A percentile compares a stretch with the other conserved stretches of the same genome.
These are phyloP conservation scores for Termitomyces eurrhizus DNA, from an alignment of 768 basidiomycete genomes.

Conservation along the genomic window DNA sequence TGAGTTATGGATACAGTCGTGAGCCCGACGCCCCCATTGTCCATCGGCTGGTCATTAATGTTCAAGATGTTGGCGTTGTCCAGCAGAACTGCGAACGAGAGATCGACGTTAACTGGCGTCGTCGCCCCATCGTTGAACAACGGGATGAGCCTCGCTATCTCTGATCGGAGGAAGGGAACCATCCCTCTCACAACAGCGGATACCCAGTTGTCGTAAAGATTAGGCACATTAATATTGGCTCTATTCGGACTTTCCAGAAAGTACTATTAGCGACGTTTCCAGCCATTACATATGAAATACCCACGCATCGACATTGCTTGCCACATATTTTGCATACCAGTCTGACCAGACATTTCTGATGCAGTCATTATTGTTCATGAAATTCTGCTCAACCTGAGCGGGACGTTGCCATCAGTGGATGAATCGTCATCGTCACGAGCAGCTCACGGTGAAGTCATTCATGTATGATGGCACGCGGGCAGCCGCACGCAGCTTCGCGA, in stretches of 20 bases:
- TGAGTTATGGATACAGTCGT: not conserved
- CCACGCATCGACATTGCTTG: not conserved
- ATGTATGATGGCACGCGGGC: not conserved
- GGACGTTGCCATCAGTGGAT: not conserved
- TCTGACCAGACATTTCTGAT: not conserved
- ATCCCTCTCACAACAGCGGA: not conserved
- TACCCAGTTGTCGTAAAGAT: slow-evolving; percentile 1
- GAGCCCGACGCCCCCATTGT: not conserved
- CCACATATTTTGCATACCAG: not conserved
- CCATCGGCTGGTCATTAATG: not conserved
- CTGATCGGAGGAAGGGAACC: not conserved
- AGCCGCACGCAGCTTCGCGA: not conserved
- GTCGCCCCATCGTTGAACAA: not conserved
- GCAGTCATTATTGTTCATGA: not conserved
- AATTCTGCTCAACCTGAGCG: not conserved
- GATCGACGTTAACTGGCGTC: not conserved
- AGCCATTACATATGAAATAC: not conserved
- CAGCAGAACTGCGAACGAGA: not conserved
- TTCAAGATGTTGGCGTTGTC: not conserved
- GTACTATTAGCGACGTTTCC: not conserved
- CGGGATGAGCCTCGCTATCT: not conserved
- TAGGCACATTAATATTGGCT: not conserved
- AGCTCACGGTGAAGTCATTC: not conserved
- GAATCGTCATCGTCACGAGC: not conserved
- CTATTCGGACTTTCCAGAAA: not conserved